Evolutionary conservation across 2,329 filamentous ascomycete species (phyloP), one percentile per base, ranked within the genome.

Genomic region (Camillea tinctor): DNA sequence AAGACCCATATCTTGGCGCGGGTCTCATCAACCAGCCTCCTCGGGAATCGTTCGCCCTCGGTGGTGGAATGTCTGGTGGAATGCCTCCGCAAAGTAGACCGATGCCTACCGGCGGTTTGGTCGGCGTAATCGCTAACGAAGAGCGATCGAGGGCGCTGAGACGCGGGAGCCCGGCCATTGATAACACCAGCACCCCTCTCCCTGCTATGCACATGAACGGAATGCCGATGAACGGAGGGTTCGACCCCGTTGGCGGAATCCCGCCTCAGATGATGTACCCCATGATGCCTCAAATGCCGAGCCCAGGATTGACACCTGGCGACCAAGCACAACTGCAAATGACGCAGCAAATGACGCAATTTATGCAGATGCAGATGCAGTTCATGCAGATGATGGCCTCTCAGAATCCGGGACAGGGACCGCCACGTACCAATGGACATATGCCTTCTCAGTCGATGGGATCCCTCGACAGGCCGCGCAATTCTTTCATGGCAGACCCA

Each of bases 341-440:
- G 82, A 89, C 85, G 6, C 89, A 92, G 70, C 90, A 93, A 71
- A 93, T 94, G 91, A 84, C 86, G 58, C 88, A 92, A 69, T 93
- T 94, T 77, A 93, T 94, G 90, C 89, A 93, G 72, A 92, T 95
- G 88, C 92, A 96, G 73, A 93, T 96, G 89, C 91, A 96, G 72
- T 93, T 93, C 76, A 94, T 96, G 89, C 90, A 93, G 69, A 89
- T 92, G 86, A 90, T 92, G 83, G 81, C 81, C 0, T 67, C 72
- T 13, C 77, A 76, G 54, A 78, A 77, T 62, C 72, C 73, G 50
- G 68, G 55, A 56, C 71, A 64, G 36, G 64, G 64, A 59, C 71
- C 67, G 21, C 56, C 62, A 62, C 69, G 71, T 7, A 67, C 72
- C 40, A 72, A 75, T 64, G 73, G 74, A 62, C 74, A 74, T 56